A percentile compares a stretch with the other conserved stretches of the same genome.
Evolutionary conservation across 208 protist genomes (phyloP).

Genomic region (Crithidia fasciculata): DNA sequence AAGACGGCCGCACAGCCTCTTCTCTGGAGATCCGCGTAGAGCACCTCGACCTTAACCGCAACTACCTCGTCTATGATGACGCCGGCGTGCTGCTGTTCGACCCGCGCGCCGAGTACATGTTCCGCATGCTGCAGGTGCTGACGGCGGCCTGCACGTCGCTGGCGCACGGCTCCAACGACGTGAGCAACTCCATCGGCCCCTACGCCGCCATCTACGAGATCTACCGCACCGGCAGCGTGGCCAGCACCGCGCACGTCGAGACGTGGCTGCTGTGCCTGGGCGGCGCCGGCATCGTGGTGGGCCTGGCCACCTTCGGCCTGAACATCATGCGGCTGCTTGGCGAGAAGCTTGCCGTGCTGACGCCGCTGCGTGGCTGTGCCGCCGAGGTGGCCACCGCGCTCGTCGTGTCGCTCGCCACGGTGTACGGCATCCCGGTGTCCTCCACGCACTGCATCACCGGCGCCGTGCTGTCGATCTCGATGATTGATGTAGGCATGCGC

Average conservation of each 20-base stretch:
- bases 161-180: slow-evolving; percentile 75
- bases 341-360: slow-evolving; percentile 56
- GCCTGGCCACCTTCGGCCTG: slow-evolving; percentile 68
- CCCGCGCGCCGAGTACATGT: slow-evolving; percentile 65
- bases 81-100: slow-evolving; percentile 48
- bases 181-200: slow-evolving; percentile 74
- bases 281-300: slow-evolving; percentile 71
- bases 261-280: slow-evolving; percentile 68
- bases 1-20: not conserved
- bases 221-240: slow-evolving; percentile 49
- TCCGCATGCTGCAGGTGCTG: slow-evolving; percentile 70
- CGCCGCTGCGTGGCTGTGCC: slow-evolving; percentile 55
- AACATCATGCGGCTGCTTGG: slow-evolving; percentile 55
- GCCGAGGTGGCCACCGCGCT: slow-evolving; percentile 70
- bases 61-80: slow-evolving; percentile 30
- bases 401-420: slow-evolving; percentile 70
- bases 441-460: slow-evolving; percentile 91
- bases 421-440: slow-evolving; percentile 74
- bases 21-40: not conserved
- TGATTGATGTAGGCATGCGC: slow-evolving; percentile 56
- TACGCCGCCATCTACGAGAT: slow-evolving; percentile 66
- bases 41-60: slow-evolving; percentile 9
- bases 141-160: slow-evolving; percentile 70
- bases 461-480: slow-evolving; percentile 62
- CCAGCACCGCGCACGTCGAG: slow-evolving; percentile 27